Conservation (phyloP, 805 yeast species). For the Yamadazyma endophytica region DNA sequence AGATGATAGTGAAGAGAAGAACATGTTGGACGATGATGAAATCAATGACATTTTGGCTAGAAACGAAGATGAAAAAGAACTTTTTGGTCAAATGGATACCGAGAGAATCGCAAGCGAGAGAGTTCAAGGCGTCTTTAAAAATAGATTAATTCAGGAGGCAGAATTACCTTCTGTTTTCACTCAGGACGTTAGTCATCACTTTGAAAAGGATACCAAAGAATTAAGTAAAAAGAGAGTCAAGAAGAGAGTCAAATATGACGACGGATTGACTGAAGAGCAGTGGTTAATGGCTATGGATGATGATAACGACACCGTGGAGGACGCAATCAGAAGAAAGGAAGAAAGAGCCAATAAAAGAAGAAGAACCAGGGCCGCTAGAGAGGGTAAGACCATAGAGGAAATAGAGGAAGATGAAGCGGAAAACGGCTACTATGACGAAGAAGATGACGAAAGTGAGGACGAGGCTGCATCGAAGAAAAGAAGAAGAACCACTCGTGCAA, state of each 20-base stretch:
- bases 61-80: conserved; percentile 52
- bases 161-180: conserved; percentile 84
- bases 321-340: conserved; percentile 52
- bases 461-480: conserved; percentile 9
- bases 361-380: conserved; percentile 18
- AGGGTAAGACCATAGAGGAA: conserved; percentile 19
- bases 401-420: conserved; percentile 19
- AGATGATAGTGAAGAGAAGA: conserved; percentile 51
- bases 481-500: conserved; percentile 1
- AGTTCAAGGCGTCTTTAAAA: conserved; percentile 25
- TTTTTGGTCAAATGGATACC: conserved; percentile 58
- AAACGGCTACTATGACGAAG: conserved; percentile 13
- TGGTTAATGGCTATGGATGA: conserved; percentile 82
- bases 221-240: conserved; percentile 70
- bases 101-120: conserved; percentile 45
- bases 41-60: conserved; percentile 70
- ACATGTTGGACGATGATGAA: conserved; percentile 62
- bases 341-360: conserved; percentile 35
- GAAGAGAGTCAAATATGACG: conserved; percentile 78
- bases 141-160: conserved; percentile 58
- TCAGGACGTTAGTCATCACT: conserved; percentile 52
- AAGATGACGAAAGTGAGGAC: conserved; percentile 13
- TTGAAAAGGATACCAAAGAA: conserved; percentile 48
- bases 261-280: conserved; percentile 86
- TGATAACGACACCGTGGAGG: conserved; percentile 62